phyloP scores from a whole-genome alignment of 1,139 yeast species.

The Geotrichum carabidarum region DNA sequence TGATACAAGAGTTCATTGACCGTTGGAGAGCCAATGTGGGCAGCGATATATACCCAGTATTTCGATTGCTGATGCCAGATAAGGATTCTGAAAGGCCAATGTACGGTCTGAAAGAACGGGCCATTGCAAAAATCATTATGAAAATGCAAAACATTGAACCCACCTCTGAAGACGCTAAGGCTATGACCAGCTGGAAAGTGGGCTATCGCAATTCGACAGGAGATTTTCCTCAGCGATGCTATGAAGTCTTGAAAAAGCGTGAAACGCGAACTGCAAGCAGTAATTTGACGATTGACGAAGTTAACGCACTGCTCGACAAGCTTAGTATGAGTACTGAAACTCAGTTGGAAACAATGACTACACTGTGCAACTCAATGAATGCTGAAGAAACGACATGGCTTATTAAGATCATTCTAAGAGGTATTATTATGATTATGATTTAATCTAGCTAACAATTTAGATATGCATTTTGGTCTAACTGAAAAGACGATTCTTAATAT shows the following conservation, averaged over 20 bases:
- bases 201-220: constrained; percentile 39
- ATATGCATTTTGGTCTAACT: constrained; percentile 46
- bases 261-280: constrained; percentile 38
- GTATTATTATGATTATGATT: constrained; percentile 24
- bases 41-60: constrained; percentile 60
- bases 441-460: constrained; percentile 7
- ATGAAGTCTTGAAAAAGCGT: constrained; percentile 39
- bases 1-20: constrained; percentile 46
- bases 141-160: constrained; percentile 47
- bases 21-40: constrained; percentile 67
- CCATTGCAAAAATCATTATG: constrained; percentile 45
- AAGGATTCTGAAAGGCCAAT: constrained; percentile 39
- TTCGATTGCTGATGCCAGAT: constrained; percentile 58
- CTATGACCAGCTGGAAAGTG: constrained; percentile 46
- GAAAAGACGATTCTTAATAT: constrained; percentile 56
- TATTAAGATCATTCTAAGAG: constrained; percentile 60
- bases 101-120: constrained; percentile 39
- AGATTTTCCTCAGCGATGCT: constrained; percentile 41
- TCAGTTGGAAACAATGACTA: constrained; percentile 42
- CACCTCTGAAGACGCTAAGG: constrained; percentile 47
- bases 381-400: constrained; percentile 67
- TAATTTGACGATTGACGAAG: constrained; percentile 48
- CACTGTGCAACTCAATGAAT: constrained; percentile 52
- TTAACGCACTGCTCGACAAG: constrained; percentile 55
- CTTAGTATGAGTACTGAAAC: constrained; percentile 32